Evolutionary conservation across 495 filamentous ascomycete species (phyloP).

Genomic region (Tuber borchii): DNA sequence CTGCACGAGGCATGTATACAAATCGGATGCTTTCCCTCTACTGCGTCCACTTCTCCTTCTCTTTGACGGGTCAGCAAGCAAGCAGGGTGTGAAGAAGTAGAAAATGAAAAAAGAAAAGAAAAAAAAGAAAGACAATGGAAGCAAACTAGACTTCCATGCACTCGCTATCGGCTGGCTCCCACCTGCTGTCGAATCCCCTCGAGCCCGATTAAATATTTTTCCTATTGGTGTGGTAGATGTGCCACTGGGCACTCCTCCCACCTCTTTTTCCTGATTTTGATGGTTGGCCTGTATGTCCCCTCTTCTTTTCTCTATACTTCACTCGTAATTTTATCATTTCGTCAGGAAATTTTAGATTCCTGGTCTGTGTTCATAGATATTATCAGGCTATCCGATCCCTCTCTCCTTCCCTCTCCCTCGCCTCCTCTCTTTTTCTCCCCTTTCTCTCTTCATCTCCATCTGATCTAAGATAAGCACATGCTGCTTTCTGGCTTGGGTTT

Average conservation of each 20-base stretch:
- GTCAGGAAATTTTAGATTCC: neutral
- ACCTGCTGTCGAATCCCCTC: neutral
- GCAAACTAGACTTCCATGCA: conserved; percentile 33
- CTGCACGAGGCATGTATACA: conserved; percentile 7
- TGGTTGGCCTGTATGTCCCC: conserved; percentile 1
- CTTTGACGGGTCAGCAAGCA: conserved; percentile 22
- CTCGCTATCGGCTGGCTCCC: conserved; percentile 11
- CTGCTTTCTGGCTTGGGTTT: conserved; percentile 12
- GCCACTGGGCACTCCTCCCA: neutral
- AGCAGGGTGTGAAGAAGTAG: conserved; percentile 18
- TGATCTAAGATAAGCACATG: conserved; percentile 22
- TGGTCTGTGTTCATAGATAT: neutral
- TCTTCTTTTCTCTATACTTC: neutral
- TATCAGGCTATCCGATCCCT: conserved; percentile 6
- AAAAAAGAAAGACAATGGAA: conserved; percentile 21
- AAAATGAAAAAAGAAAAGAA: conserved; percentile 22
- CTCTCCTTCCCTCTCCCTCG: neutral
- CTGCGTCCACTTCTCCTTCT: conserved; percentile 28
- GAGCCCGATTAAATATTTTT: conserved; percentile 2
- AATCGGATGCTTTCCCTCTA: neutral
- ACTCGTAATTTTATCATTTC: neutral
- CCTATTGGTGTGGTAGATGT: neutral
- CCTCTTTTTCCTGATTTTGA: neutral
- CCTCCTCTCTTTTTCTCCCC: conserved; percentile 6
- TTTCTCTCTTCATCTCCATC: neutral